phyloP scores from a whole-genome alignment of 2,329 filamentous ascomycete genomes.

The Ophiostoma sp. region DNA sequence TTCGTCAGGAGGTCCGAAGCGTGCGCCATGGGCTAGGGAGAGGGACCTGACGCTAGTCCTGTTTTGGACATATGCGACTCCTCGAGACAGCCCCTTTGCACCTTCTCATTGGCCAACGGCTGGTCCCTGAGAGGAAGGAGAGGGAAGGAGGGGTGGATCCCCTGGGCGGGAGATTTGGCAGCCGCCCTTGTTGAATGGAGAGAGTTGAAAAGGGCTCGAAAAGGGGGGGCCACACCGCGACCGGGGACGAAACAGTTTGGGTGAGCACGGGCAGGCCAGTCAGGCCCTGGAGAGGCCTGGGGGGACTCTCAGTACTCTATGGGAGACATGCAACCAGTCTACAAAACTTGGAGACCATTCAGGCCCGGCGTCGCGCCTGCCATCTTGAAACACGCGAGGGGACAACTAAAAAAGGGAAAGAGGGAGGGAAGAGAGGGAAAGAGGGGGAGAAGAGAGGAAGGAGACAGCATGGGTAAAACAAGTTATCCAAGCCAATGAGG shows the following conservation, averaged over 20 bases:
- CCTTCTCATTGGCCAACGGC: constrained; percentile 13
- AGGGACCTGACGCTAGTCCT: constrained; percentile 4
- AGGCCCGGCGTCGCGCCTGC: constrained; percentile 25
- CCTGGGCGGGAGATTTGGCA: constrained; percentile 22
- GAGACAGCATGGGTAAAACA: constrained; percentile 13
- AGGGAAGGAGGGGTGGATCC: background rate
- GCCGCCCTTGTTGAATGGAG: constrained; percentile 12
- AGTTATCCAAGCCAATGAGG: background rate
- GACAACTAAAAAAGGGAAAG: background rate
- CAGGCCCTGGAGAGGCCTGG: background rate
- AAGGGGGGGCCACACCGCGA: constrained; percentile 3
- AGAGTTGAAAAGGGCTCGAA: too few relatives aligned
- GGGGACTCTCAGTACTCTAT: background rate
- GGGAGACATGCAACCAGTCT: background rate
- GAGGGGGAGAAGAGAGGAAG: background rate
- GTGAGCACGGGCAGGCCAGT: constrained; percentile 5
- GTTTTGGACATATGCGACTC: background rate
- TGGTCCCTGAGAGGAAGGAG: constrained; percentile 6
- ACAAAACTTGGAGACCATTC: background rate
- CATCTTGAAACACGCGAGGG: constrained; percentile 21
- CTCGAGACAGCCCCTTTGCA: background rate
- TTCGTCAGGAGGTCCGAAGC: background rate
- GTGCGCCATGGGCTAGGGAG: background rate
- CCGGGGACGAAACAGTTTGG: constrained; percentile 10
- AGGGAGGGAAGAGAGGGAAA: background rate